Conservation (phyloP, 805 yeast genomes). For the Vanderwaltozyma polyspora region DNA sequence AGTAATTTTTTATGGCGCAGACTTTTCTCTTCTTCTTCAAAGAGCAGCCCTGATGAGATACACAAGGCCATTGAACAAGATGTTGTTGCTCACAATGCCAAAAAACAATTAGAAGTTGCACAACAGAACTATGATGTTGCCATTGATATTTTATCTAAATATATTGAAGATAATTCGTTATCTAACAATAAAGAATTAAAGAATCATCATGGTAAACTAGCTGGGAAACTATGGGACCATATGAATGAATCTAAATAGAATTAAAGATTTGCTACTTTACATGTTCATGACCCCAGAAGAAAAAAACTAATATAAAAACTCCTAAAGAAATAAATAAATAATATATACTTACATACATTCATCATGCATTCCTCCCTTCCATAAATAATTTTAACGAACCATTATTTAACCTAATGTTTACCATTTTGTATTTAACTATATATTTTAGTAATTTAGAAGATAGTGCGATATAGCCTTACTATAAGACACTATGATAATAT, state of each 20-base stretch:
- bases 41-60: neutral
- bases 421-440: too few relatives aligned
- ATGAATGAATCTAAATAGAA: slow-evolving; percentile 2
- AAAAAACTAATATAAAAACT: neutral
- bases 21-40: neutral
- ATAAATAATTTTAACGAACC: too few relatives aligned
- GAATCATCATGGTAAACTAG: neutral
- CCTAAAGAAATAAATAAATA: neutral
- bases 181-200: neutral
- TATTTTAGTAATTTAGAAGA: too few relatives aligned
- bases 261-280: neutral
- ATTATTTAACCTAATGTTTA: too few relatives aligned
- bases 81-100: neutral
- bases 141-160: slow-evolving; percentile 3
- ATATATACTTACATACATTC: too few relatives aligned
- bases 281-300: neutral
- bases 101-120: neutral
- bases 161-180: slow-evolving; percentile 1
- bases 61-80: slow-evolving; percentile 3
- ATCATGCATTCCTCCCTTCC: too few relatives aligned
- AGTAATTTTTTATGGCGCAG: slow-evolving; percentile 1
- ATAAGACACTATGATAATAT: too few relatives aligned
- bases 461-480: too few relatives aligned
- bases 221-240: slow-evolving; percentile 3
- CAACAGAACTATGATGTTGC: slow-evolving; percentile 2